Percentiles rank a stretch among this genome's conserved stretches.
Conservation (phyloP, 495 filamentous ascomycete species). For the Neohortaea acidophila region DNA sequence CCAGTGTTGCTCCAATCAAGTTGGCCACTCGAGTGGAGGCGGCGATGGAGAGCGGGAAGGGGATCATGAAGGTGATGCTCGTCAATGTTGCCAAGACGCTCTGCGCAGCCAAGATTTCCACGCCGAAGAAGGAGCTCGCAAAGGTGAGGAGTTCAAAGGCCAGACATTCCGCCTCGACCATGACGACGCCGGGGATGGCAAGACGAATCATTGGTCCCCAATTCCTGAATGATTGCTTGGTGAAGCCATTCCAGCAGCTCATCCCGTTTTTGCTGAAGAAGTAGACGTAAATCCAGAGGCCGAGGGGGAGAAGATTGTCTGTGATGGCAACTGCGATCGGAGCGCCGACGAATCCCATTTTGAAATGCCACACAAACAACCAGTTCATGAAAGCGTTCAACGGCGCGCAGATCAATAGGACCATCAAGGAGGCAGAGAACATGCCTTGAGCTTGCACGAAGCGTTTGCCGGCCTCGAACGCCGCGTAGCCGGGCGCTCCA, state of each 20-base stretch:
- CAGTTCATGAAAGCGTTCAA: conserved; percentile 20
- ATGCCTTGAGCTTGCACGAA: conserved; percentile 23
- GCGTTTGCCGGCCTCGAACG: conserved; percentile 22
- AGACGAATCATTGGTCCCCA: conserved; percentile 23
- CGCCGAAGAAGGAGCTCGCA: conserved; percentile 13
- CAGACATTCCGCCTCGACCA: conserved; percentile 20
- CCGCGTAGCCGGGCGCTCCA: conserved; percentile 18
- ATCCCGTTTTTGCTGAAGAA: conserved; percentile 8
- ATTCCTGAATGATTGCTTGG: conserved; percentile 13
- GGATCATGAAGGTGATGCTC: conserved; percentile 17
- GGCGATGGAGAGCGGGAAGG: conserved; percentile 43
- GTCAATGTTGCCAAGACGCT: conserved; percentile 14
- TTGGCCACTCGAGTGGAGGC: conserved; percentile 50
- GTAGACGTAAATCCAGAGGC: conserved; percentile 16
- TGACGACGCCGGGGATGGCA: conserved; percentile 19
- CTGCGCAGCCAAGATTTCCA: conserved; percentile 20
- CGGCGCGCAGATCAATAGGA: conserved; percentile 17
- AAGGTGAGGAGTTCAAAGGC: conserved; percentile 24
- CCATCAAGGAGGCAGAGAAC: conserved; percentile 18
- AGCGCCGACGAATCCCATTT: conserved; percentile 17
- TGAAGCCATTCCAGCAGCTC: conserved; percentile 19
- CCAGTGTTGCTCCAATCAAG: conserved; percentile 51
- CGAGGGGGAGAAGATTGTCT: conserved; percentile 15
- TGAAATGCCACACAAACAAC: conserved; percentile 18
- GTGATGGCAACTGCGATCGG: conserved; percentile 18